phyloP scores from a whole-genome alignment of 2,329 filamentous ascomycete genomes.

The Claviceps quebecensis region DNA sequence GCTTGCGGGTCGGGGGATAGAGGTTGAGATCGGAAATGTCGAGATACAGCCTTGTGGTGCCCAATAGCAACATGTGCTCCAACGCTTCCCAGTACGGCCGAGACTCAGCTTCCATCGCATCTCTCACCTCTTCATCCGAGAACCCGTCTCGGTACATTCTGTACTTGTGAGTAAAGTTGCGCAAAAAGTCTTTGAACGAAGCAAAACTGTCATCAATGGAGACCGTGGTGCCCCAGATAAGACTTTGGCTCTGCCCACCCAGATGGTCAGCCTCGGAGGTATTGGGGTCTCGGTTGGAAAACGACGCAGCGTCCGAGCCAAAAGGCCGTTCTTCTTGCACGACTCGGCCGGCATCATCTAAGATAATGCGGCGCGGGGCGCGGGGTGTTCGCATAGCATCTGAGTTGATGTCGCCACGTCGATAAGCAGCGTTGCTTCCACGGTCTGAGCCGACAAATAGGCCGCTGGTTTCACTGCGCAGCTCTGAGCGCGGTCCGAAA shows the following conservation, averaged over 20 bases:
- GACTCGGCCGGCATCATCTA: slow-evolving; percentile 45
- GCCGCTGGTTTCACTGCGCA: slow-evolving; percentile 71
- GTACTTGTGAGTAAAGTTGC: slow-evolving; percentile 87
- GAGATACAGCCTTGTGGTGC: slow-evolving; percentile 71
- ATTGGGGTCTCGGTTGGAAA: slow-evolving; percentile 55
- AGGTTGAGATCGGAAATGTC: slow-evolving; percentile 81
- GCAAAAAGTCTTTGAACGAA: slow-evolving; percentile 80
- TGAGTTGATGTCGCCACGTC: slow-evolving; percentile 78
- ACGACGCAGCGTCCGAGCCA: slow-evolving; percentile 46
- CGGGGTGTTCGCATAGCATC: slow-evolving; percentile 50
- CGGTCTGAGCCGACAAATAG: slow-evolving; percentile 61
- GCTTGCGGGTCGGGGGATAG: slow-evolving; percentile 81
- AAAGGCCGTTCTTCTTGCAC: slow-evolving; percentile 36
- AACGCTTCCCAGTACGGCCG: slow-evolving; percentile 77
- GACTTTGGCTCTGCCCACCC: slow-evolving; percentile 64
- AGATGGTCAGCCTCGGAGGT: slow-evolving; percentile 86
- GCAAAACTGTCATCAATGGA: slow-evolving; percentile 81
- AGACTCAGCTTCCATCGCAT: slow-evolving; percentile 56
- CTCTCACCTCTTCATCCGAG: slow-evolving; percentile 58
- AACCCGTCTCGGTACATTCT: slow-evolving; percentile 83
- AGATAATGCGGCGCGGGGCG: slow-evolving; percentile 38
- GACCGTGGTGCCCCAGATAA: slow-evolving; percentile 96
- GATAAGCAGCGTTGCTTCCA: slow-evolving; percentile 36
- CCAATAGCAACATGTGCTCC: slow-evolving; percentile 81
- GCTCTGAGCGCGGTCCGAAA: slow-evolving; percentile 50